Evolutionary conservation across 1,139 yeast genomes (phyloP), one percentile per base, ranked within the genome.

Genomic region (Sugiyamaella pinicola): DNA sequence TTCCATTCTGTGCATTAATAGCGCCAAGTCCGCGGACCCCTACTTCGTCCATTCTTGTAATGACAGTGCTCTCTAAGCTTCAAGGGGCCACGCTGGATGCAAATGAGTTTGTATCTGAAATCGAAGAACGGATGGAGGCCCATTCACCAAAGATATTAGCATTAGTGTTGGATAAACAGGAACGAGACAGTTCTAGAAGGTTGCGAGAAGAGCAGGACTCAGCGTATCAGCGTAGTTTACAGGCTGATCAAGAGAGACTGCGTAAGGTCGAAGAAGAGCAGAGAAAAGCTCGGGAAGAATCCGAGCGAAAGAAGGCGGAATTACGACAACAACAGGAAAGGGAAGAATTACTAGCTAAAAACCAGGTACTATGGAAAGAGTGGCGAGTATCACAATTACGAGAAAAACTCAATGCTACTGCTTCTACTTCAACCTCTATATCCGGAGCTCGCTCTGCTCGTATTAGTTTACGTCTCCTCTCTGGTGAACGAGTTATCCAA

Each of bases 1-100:
- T 85, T 64, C 99, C 99, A 9, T 87, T 87, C 65, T 69, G 88
- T 39, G 96, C 95, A 0, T 51, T 84, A 82, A 62, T 75, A 79
- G 69, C 89, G 81, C 58, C 77, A 73, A 43, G 71, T 22, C 74
- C 74, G 18, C 64, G 68, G 46, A 64, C 73, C 1, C 66, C 74
- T 4, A 64, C 69, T 13, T 67, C 70, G 29, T 64, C 65, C 35
- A 59, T 71, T 2, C 61, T 69, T 8, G 70, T 69, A 1, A 76
- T 87, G 65, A 79, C 88, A 9, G 73, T 86, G 45, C 77, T 87
- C 24, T 77, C 80, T 56, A 83, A 84, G 61, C 65, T 86, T 17
- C 93, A 87, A 66, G 96, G 96, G 0, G 61, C 61, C 7, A 49
- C 68, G 3, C 51, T 68, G 54, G 55, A 61, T 53, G 59, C 68